These are phyloP conservation scores for Kondoa malvinella DNA, from an alignment of 768 basidiomycete genomes.

Conservation along the genomic window DNA sequence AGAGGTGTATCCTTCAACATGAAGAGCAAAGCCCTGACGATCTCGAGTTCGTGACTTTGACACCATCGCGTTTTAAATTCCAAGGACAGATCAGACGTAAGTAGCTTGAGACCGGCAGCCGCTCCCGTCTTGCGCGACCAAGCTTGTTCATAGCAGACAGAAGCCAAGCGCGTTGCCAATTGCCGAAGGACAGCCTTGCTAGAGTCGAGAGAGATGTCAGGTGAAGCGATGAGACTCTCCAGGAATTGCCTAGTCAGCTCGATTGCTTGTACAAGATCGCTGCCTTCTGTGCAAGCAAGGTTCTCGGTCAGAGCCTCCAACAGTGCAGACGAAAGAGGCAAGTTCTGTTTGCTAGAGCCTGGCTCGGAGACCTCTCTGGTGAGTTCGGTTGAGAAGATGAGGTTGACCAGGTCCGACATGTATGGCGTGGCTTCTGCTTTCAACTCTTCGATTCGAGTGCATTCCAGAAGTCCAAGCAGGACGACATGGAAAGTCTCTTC, in stretches of 20 bases:
- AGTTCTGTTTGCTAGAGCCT: slow-evolving; percentile 27
- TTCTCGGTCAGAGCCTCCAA: slow-evolving; percentile 65
- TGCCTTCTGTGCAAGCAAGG: slow-evolving; percentile 36
- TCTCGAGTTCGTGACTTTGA: slow-evolving; percentile 69
- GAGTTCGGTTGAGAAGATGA: slow-evolving; percentile 60
- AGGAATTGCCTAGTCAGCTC: slow-evolving; percentile 38
- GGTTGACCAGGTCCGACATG: slow-evolving; percentile 49
- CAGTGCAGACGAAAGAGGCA: slow-evolving; percentile 32
- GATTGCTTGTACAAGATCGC: slow-evolving; percentile 20
- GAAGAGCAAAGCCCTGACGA: slow-evolving; percentile 73
- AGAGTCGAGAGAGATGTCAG: slow-evolving; percentile 37
- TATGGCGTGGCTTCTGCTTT: slow-evolving; percentile 53
- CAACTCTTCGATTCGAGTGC: slow-evolving; percentile 51
- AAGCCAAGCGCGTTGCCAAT: slow-evolving; percentile 62
- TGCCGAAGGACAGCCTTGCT: slow-evolving; percentile 48
- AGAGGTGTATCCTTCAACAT: slow-evolving; percentile 85
- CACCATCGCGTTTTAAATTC: slow-evolving; percentile 51
- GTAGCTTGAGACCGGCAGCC: slow-evolving; percentile 63
- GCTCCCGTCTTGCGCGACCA: slow-evolving; percentile 84
- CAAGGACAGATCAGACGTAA: slow-evolving; percentile 53
- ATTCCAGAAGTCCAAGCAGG: slow-evolving; percentile 62
- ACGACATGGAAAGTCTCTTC: slow-evolving; percentile 54
- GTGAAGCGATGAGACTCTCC: slow-evolving; percentile 40
- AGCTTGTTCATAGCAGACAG: slow-evolving; percentile 74
- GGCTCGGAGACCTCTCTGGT: slow-evolving; percentile 30